A percentile compares a stretch with the other conserved stretches of the same genome.
Conservation (phyloP, 75 land plant species). For the Picea glauca region DNA sequence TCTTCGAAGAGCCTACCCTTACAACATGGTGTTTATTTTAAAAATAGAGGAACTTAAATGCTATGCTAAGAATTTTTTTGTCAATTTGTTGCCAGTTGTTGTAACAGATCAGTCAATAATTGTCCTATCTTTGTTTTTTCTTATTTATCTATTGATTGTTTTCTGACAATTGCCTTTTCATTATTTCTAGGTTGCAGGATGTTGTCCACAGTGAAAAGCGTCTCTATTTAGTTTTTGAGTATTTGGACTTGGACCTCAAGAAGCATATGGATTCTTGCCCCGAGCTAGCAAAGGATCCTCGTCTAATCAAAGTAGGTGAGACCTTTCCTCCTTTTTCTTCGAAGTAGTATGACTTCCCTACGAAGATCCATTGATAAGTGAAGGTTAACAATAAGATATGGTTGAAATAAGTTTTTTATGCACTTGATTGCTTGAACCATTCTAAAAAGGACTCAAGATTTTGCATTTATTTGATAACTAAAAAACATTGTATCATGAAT, state of each 20-base stretch:
- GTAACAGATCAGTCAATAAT: neutral
- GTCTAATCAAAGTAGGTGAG: slow-evolving; percentile 80
- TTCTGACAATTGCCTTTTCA: neutral
- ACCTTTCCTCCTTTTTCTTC: slow-evolving; percentile 13
- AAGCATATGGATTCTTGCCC: slow-evolving; percentile 87
- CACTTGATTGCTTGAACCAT: neutral
- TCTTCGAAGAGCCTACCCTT: neutral
- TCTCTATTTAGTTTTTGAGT: slow-evolving; percentile 91
- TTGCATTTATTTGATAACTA: too few relatives aligned
- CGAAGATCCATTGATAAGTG: neutral
- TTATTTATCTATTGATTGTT: neutral
- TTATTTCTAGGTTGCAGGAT: slow-evolving; percentile 52
- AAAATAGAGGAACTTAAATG: neutral
- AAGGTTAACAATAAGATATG: neutral
- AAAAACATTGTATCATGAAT: too few relatives aligned
- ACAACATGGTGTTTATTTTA: neutral
- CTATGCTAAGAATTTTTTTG: neutral
- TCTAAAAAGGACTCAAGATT: neutral
- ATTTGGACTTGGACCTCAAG: slow-evolving; percentile 94
- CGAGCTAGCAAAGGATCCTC: slow-evolving; percentile 78
- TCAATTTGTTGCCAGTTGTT: neutral
- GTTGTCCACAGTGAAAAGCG: slow-evolving; percentile 84
- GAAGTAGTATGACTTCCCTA: neutral
- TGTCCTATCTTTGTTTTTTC: neutral
- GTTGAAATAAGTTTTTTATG: neutral